Evolutionary conservation across 2,329 filamentous ascomycete genomes (phyloP).

Genomic region (Dissoconium aciculare): DNA sequence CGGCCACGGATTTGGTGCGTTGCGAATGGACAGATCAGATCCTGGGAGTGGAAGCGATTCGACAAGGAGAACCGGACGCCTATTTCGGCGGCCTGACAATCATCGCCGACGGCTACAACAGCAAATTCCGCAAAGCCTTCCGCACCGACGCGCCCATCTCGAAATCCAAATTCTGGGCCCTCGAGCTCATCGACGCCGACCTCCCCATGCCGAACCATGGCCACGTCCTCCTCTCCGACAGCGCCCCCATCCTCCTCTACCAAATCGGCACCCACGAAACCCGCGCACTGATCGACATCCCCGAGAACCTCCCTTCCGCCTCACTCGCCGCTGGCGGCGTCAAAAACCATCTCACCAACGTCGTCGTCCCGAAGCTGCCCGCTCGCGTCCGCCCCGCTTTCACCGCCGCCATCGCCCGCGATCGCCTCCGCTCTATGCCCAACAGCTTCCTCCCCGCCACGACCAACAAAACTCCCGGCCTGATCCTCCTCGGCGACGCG

Average conservation of each 20-base stretch:
- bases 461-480: constrained; percentile 53
- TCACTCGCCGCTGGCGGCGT: constrained; percentile 64
- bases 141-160: constrained; percentile 52
- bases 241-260: constrained; percentile 74
- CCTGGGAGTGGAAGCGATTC: constrained; percentile 66
- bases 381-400: constrained; percentile 57
- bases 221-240: constrained; percentile 71
- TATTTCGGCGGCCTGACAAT: constrained; percentile 86
- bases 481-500: constrained; percentile 80
- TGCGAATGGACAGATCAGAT: constrained; percentile 55
- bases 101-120: constrained; percentile 81
- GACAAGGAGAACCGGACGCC: constrained; percentile 36
- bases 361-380: constrained; percentile 67
- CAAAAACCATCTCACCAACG: constrained; percentile 65
- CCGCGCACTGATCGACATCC: constrained; percentile 75
- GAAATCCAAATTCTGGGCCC: constrained; percentile 78
- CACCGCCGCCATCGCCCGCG: constrained; percentile 56
- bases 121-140: constrained; percentile 74
- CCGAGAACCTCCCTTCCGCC: constrained; percentile 59
- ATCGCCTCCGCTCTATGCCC: constrained; percentile 78
- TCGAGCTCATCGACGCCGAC: constrained; percentile 78
- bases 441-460: constrained; percentile 83
- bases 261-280: constrained; percentile 95
- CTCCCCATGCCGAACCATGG: constrained; percentile 64
- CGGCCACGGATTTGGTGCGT: constrained; percentile 60